Base-by-base conservation (phyloP, 192 early-diverging fungal genomes). In the Funneliformis geosporum region DNA sequence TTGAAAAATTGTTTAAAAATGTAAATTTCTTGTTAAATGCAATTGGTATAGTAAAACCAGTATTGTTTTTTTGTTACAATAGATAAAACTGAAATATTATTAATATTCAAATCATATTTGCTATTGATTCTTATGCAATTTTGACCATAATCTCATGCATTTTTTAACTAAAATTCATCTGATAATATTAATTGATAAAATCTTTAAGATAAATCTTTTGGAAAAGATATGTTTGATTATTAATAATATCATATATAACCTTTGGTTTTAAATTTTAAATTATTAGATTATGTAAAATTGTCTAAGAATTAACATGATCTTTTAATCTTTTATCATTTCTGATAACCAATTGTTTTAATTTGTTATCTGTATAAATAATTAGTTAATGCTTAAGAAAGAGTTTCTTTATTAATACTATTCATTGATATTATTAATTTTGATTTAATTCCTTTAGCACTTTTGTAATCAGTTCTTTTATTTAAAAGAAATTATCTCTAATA, bases 361-460 rank as follows among this genome's bases (percentile, higher is more conserved):
- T 73, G 9, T 73, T 73, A 33, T 73, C 27, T 21, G 33, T 16
- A 55, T 44, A 73, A 10, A 73, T 55, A 1, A 43, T 40, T 73
- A 8, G 1, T 6, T 11, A 73, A 50, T 28, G 9, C 42, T 28
- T 73, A 11, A 21, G 6, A 44, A n/a, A 50, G 43, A 44, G 2
- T 33, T 21, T 73, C 28, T 50, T 73, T 46, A 23, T 28, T 40
- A 8, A n/a, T 12, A 38, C 39, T 23, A 73, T 73, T 73, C 14
- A 55, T 10, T 38, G 71, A 55, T 1, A 8, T 25, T 16, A 73
- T 18, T 2, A 73, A 33, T 21, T 73, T 73, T 55, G 38, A 8
- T 73, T 73, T 73, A 0, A 73, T 73, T 55, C 14, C 71, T 55
- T 55, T 73, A 47, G 1, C 27, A n/a, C 11, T 73, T 55, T 43